Evolutionary conservation across 2,329 filamentous ascomycete species (phyloP), one percentile per base, ranked within the genome.

Genomic region (Penicillium sp.): DNA sequence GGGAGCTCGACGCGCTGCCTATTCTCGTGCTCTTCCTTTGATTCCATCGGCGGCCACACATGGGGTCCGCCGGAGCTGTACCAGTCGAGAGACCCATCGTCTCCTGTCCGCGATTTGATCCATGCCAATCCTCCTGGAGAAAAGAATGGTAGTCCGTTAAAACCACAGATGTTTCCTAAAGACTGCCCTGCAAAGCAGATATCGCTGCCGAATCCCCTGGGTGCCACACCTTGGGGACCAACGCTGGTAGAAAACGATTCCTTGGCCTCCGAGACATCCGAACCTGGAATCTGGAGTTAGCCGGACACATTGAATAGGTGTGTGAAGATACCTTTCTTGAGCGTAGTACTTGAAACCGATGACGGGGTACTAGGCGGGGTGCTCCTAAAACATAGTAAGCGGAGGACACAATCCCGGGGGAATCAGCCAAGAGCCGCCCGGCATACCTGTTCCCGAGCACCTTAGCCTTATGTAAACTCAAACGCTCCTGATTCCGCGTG

Each of bases 71-170:
- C 15, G 13, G 29, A 26, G 5, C 30, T 23, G 38, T 60, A 62
- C 31, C 48, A 58, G 19, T 58, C 61, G 8, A 63, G 38, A 51
- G 38, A 17, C 13, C 54, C 45, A 2, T 63, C 54, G 35, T 53
- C 49, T 4, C 63, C 63, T 4, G 61, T 63, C 15, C 53, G 49
- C 3, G 31, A 19, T 45, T 60, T 54, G n/a, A 63, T 60, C 63
- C 63, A 65, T 15, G 58, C 19, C 3, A 44, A 41, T 5, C 63
- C 61, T 31, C 53, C 41, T 4, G 44, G 31, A 23, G 63, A 65
- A n/a, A 65, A 53, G 9, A 63, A 56, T 6, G 61, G 63, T 23
- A 54, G 9, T 21, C 63, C 63, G 13, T 63, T 60, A 38, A 65
- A 65, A 1, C 45, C 47, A 17, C 63, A 60, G 41, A 65, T 61